Conservation (phyloP, 1,139 yeast genomes). For the Nakaseomyces nivariensis region DNA sequence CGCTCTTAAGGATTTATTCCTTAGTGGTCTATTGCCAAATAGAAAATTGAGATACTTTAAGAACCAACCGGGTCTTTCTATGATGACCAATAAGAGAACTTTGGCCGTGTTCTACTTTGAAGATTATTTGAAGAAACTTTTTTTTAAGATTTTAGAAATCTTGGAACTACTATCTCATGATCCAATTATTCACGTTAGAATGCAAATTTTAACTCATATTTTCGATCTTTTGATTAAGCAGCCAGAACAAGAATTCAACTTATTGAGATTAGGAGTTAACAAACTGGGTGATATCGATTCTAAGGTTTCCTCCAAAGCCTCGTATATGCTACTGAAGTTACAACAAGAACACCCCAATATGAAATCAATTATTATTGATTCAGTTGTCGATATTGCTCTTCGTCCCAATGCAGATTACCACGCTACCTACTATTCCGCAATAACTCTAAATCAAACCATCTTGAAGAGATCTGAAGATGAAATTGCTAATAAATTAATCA, state of each 20-base stretch:
- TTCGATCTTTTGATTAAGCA: conserved; percentile 73
- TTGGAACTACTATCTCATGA: conserved; percentile 61
- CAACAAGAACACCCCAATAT: conserved; percentile 94
- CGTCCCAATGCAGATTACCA: conserved; percentile 74
- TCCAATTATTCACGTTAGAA: conserved; percentile 83
- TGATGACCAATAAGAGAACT: conserved; percentile 40
- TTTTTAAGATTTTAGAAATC: conserved; percentile 66
- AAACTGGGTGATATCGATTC: conserved; percentile 89
- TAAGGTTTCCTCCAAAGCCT: conserved; percentile 82
- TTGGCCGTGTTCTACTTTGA: conserved; percentile 78
- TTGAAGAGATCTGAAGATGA: conserved; percentile 65
- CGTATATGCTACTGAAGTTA: conserved; percentile 66
- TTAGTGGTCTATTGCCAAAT: conserved; percentile 71
- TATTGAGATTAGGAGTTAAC: conserved; percentile 80
- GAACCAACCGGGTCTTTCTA: conserved; percentile 53
- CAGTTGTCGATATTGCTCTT: conserved; percentile 72
- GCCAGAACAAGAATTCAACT: conserved; percentile 94
- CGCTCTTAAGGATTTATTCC: conserved; percentile 79
- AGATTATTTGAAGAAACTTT: conserved; percentile 71
- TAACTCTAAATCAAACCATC: conserved; percentile 89
- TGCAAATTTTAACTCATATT: conserved; percentile 64
- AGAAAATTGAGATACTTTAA: conserved; percentile 74
- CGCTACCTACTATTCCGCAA: conserved; percentile 76
- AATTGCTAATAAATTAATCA: conserved; percentile 72
- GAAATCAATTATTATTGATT: conserved; percentile 71